Evolutionary conservation across 345 rosid species (phyloP).

Genomic region (Acer saccharum): DNA sequence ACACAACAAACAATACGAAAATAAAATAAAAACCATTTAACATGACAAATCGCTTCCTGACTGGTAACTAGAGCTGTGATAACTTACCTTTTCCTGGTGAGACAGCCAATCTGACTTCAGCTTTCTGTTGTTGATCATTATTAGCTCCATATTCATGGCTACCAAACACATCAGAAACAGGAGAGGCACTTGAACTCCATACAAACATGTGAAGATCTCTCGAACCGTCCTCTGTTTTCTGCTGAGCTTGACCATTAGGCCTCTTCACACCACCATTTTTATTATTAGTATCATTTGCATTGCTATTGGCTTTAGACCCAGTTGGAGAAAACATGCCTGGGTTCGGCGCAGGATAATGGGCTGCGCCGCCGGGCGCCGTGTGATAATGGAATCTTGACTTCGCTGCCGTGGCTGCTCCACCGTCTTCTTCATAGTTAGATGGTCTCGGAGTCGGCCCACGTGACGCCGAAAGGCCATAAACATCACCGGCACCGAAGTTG

Average conservation of each 20-base stretch:
- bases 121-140: constrained; percentile 47
- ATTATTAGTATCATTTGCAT: constrained; percentile 6
- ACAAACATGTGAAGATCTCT: constrained; percentile 96
- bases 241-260: constrained; percentile 43
- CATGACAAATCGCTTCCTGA: not conserved
- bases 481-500: constrained; percentile 75
- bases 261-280: constrained; percentile 39
- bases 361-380: constrained; percentile 40
- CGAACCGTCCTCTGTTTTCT: constrained; percentile 48
- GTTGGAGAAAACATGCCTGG: constrained; percentile 91
- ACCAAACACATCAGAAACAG: constrained; percentile 90
- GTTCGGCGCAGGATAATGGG: constrained; percentile 92
- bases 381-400: constrained; percentile 61
- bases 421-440: constrained; percentile 84
- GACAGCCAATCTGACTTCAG: constrained; percentile 68
- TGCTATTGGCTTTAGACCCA: constrained; percentile 35
- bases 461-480: constrained; percentile 55
- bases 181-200: constrained; percentile 97
- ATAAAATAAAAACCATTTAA: not conserved
- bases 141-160: constrained; percentile 47
- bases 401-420: constrained; percentile 22
- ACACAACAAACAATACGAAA: not conserved
- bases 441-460: constrained; percentile 86
- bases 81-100: constrained; percentile 78
- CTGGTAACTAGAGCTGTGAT: not conserved